These are phyloP conservation scores for Mayamaea pseudoterrestris DNA, from an alignment of 108 stramenopile genomes.

Conservation along the genomic window DNA sequence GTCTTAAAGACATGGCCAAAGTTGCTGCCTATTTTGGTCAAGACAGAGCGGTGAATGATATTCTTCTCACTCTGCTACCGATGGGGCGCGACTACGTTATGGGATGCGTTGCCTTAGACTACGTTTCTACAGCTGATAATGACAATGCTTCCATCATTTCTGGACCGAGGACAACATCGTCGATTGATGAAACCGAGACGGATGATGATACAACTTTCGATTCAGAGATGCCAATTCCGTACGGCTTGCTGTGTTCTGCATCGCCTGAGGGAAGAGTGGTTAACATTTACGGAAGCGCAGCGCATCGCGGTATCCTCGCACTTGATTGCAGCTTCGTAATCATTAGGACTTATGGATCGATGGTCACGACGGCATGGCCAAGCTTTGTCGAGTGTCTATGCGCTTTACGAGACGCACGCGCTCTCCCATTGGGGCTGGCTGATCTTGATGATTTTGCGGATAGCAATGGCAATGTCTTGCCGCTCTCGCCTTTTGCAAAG, in stretches of 20 bases:
- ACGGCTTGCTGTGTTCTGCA: constrained; percentile 15
- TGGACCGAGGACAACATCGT: not conserved
- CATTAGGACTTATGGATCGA: constrained; percentile 34
- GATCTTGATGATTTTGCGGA: constrained; percentile 81
- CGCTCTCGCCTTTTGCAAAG: constrained; percentile 45
- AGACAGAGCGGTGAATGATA: constrained; percentile 50
- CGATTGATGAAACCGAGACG: not conserved
- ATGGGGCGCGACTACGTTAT: constrained; percentile 60
- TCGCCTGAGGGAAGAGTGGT: constrained; percentile 9
- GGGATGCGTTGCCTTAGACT: constrained; percentile 39
- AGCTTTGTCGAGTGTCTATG: constrained; percentile 50
- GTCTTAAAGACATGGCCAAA: constrained; percentile 50
- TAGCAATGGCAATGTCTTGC: constrained; percentile 62
- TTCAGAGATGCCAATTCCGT: constrained; percentile 17
- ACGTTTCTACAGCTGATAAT: not conserved
- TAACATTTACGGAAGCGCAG: constrained; percentile 50
- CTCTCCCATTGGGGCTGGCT: constrained; percentile 51
- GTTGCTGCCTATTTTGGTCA: constrained; percentile 53
- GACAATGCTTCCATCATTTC: not conserved
- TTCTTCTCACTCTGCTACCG: constrained; percentile 39
- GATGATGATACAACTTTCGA: constrained; percentile 8
- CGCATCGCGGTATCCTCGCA: constrained; percentile 61
- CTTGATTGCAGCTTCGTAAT: constrained; percentile 57
- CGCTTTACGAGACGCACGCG: constrained; percentile 56
- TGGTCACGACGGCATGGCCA: constrained; percentile 46